Evolutionary conservation across 73 alveolate species (phyloP).

Genomic region (Tetrahymena elliotti): DNA sequence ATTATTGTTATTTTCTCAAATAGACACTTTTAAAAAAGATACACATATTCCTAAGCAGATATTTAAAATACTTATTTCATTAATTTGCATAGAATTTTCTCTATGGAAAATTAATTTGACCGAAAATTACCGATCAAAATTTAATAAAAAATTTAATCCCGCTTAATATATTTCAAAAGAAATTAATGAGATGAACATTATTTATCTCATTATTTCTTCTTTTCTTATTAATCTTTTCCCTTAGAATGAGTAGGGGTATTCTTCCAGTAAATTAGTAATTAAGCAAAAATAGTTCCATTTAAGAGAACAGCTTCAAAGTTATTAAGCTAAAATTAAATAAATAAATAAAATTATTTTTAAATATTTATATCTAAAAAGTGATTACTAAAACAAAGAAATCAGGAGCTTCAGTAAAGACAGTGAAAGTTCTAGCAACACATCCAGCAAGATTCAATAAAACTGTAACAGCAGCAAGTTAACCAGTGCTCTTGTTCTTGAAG

Average conservation of each 20-base stretch:
- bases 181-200: too few species aligned
- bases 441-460: conserved; percentile 71
- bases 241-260: neutral
- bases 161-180: too few species aligned
- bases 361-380: neutral
- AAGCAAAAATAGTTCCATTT: neutral
- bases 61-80: neutral
- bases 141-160: too few species aligned
- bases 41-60: neutral
- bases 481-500: conserved; percentile 72
- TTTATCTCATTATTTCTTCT: neutral
- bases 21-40: neutral
- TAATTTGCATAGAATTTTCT: neutral
- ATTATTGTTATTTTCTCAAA: neutral
- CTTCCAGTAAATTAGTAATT: neutral
- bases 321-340: neutral
- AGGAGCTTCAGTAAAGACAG: conserved; percentile 66
- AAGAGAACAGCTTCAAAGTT: neutral
- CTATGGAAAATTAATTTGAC: neutral
- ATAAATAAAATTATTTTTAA: neutral
- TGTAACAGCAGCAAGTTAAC: conserved; percentile 69
- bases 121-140: neutral
- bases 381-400: neutral
- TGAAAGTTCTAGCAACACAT: conserved; percentile 63
- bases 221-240: too few species aligned